These are phyloP conservation scores for Strobilomyces dryophilus DNA, from an alignment of 768 basidiomycete genomes.

Conservation along the genomic window DNA sequence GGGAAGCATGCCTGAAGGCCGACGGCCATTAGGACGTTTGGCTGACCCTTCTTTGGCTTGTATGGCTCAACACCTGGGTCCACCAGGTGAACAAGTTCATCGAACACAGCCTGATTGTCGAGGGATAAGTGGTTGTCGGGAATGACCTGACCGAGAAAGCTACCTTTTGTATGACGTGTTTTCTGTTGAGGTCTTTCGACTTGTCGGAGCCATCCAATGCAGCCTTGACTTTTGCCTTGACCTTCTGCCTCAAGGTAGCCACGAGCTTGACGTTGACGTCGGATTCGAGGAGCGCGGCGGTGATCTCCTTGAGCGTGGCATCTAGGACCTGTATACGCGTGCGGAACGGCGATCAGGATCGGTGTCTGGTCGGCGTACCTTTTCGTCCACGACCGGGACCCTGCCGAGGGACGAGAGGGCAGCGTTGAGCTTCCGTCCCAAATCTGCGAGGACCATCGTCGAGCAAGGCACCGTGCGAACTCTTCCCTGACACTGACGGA, in stretches of 20 bases:
- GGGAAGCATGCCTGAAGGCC: slow-evolving; percentile 73
- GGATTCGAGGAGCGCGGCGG: slow-evolving; percentile 87
- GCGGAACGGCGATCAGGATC: neutral
- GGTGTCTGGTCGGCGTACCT: slow-evolving; percentile 43
- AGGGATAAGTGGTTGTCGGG: slow-evolving; percentile 8
- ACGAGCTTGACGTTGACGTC: slow-evolving; percentile 99
- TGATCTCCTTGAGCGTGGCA: slow-evolving; percentile 91
- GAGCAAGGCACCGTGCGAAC: slow-evolving; percentile 29
- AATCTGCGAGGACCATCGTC: slow-evolving; percentile 92
- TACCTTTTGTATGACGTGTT: slow-evolving; percentile 91
- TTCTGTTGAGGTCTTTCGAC: slow-evolving; percentile 75
- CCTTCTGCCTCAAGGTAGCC: slow-evolving; percentile 78
- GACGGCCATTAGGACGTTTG: slow-evolving; percentile 96
- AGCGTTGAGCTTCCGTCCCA: slow-evolving; percentile 90
- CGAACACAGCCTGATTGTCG: slow-evolving; percentile 76
- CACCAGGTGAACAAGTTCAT: slow-evolving; percentile 91
- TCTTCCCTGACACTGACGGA: neutral
- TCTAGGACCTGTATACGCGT: slow-evolving; percentile 72
- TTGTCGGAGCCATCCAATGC: slow-evolving; percentile 70
- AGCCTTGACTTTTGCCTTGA: slow-evolving; percentile 86
- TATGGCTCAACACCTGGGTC: slow-evolving; percentile 95
- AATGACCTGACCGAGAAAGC: neutral
- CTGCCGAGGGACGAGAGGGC: slow-evolving; percentile 88
- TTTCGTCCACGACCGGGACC: slow-evolving; percentile 86
- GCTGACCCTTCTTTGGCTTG: slow-evolving; percentile 92